Percentiles rank a stretch among this genome's conserved stretches.
Evolutionary conservation across 805 yeast species (phyloP).

Genomic region (Teunomyces kruisii): DNA sequence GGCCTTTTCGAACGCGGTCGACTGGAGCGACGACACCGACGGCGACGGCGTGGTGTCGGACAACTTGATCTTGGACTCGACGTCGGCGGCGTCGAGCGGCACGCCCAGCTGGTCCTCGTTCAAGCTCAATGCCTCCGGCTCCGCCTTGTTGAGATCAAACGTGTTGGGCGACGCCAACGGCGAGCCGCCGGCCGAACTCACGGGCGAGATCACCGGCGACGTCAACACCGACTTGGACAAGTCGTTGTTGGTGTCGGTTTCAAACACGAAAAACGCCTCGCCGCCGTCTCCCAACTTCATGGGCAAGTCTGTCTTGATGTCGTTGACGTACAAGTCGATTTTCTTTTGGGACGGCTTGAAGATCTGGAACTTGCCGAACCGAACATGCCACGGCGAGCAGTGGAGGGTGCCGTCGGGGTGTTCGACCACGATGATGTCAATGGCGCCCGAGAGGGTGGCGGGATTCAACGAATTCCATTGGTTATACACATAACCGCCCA

Average conservation of each 20-base stretch:
- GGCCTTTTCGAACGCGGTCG: slow-evolving; percentile 58
- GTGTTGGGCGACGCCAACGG: slow-evolving; percentile 16
- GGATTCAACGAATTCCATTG: slow-evolving; percentile 98
- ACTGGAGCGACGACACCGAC: slow-evolving; percentile 16
- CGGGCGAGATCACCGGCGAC: slow-evolving; percentile 77
- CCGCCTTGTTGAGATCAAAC: slow-evolving; percentile 9
- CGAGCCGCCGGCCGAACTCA: slow-evolving; percentile 56
- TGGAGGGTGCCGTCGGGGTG: slow-evolving; percentile 77
- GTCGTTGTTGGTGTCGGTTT: slow-evolving; percentile 55
- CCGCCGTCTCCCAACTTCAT: slow-evolving; percentile 98
- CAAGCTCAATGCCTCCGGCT: slow-evolving; percentile 39
- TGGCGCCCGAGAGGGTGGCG: slow-evolving; percentile 94
- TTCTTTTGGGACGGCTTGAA: slow-evolving; percentile 93
- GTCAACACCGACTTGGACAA: slow-evolving; percentile 80
- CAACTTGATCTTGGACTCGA: slow-evolving; percentile 31
- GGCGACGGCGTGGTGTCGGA: slow-evolving; percentile 11
- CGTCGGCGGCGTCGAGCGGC: slow-evolving; percentile 12
- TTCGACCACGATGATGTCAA: slow-evolving; percentile 92
- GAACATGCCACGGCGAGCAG: slow-evolving; percentile 94
- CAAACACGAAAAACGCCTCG: slow-evolving; percentile 96
- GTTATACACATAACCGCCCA: slow-evolving; percentile 90
- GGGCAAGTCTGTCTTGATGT: slow-evolving; percentile 73
- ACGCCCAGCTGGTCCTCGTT: slow-evolving; percentile 10
- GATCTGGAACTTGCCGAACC: slow-evolving; percentile 93
- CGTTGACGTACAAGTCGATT: slow-evolving; percentile 87